A percentile compares a stretch with the other conserved stretches of the same genome.
Evolutionary conservation across 2,329 filamentous ascomycete species (phyloP).

Genomic region (Neopestalotiopsis rosae): DNA sequence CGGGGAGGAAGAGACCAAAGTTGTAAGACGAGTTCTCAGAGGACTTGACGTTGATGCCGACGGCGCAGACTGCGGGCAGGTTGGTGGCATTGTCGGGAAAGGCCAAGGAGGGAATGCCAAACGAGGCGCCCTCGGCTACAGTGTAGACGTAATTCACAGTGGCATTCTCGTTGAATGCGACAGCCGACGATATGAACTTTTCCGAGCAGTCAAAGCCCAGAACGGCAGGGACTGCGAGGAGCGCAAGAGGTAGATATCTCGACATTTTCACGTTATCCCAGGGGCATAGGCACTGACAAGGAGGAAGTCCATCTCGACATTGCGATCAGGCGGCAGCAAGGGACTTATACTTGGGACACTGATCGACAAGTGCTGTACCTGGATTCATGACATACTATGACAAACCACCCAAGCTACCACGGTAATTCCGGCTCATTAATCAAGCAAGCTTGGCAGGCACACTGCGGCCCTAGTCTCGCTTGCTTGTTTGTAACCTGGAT

Average conservation of each 20-base stretch:
- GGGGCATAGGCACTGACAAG: not conserved
- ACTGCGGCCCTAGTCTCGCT: not conserved
- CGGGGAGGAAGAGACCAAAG: slow-evolving; percentile 37
- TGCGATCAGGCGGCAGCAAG: not conserved
- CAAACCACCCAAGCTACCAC: not conserved
- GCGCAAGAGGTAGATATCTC: not conserved
- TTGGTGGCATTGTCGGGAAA: slow-evolving; percentile 32
- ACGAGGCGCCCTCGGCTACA: slow-evolving; percentile 31
- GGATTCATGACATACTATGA: not conserved
- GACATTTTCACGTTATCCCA: not conserved
- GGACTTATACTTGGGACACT: not conserved
- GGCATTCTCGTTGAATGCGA: slow-evolving; percentile 25
- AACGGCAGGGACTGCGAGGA: slow-evolving; percentile 4
- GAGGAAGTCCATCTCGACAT: not conserved
- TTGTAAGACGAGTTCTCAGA: slow-evolving; percentile 35
- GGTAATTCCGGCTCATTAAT: not conserved
- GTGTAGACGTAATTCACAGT: slow-evolving; percentile 31
- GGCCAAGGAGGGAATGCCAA: slow-evolving; percentile 30
- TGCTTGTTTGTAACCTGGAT: not conserved
- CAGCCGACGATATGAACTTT: slow-evolving; percentile 28
- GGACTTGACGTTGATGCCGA: slow-evolving; percentile 36
- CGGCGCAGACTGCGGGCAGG: slow-evolving; percentile 35
- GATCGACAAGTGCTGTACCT: not conserved
- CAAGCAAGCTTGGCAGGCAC: not conserved
- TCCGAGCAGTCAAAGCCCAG: slow-evolving; percentile 25